Base-by-base conservation (phyloP, 2,329 filamentous ascomycete species). In the Talaromyces verruculosus region DNA sequence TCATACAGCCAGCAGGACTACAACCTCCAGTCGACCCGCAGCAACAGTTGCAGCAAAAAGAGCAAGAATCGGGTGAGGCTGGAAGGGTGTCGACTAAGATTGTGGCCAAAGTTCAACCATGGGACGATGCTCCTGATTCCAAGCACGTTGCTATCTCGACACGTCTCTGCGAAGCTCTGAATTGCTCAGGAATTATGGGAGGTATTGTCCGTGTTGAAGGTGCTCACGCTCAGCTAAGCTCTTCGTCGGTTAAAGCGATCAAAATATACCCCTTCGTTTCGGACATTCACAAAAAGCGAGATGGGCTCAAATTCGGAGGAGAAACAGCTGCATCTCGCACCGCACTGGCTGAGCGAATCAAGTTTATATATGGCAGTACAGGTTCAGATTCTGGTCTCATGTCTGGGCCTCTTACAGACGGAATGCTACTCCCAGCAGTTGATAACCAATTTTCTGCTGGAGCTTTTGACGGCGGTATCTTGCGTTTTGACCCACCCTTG, bases 201-300 rank as follows among this genome's bases (percentile, higher is more conserved):
- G 92, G 93, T 0, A 87, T 98, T 49, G 86, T 97, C 65, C 92
- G 94, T 68, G 84, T 99, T 35, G 93, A 98, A 74, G 89, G 91
- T 10, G 93, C 94, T 0, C 88, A 91, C 15, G 81, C 85, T 47
- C 91, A 90, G 62, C 80, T 92, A n/a, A 83, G 88, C 5, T 87
- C 88, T 66, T 88, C 86, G 47, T 83, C 87, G 0, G 81, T 92
- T 5, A 87, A 87, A 77, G 82, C 87, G 4, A 79, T 98, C 66
- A 93, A 91, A 71, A 82, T 99, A 1, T 91, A 90, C 65, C 95
- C 95, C 0, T 98, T 97, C 72, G 84, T 87, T 2, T 80, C 84
- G 0, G 77, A 81, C 58, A 78, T 80, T 25, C 80, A 83, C 3
- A 88, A 87, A 70, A 79, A 83, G 45, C 85, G 83, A 41, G 84